These are phyloP conservation scores for Oryza coarctata DNA, from an alignment of 176 grass and related monocot species.

Conservation along the genomic window DNA sequence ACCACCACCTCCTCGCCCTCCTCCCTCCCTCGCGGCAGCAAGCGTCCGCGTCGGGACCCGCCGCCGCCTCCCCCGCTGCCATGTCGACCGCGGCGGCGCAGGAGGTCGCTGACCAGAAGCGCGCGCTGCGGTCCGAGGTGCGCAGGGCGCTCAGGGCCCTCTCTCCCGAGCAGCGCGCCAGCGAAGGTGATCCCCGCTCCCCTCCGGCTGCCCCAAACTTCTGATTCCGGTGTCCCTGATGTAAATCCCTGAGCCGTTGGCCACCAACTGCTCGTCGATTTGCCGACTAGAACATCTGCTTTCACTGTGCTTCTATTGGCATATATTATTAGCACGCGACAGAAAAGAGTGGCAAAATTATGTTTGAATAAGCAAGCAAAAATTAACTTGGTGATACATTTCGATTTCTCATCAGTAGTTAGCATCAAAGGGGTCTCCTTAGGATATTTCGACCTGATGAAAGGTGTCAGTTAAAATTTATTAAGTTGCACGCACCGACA, in stretches of 20 bases:
- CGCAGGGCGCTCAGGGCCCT: constrained; percentile 73
- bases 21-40: not conserved
- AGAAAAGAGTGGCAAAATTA: not conserved
- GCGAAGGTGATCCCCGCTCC: constrained; percentile 91
- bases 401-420: not conserved
- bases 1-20: not conserved
- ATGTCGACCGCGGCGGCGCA: constrained; percentile 45
- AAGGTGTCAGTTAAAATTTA: not conserved
- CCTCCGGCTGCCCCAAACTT: no score
- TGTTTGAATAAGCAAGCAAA: not conserved
- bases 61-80: not conserved
- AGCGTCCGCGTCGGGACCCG: constrained; percentile 1
- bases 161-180: constrained; percentile 58
- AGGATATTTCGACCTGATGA: not conserved
- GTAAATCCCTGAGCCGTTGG: not conserved
- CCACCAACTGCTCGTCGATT: constrained; percentile 32
- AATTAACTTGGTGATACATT: not conserved
- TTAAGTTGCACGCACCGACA: no score
- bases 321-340: not conserved
- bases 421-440: not conserved
- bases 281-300: not conserved
- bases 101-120: constrained; percentile 58
- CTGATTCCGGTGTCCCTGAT: not conserved
- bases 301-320: not conserved
- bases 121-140: constrained; percentile 63